Conservation (phyloP, 1,284 basidiomycete genomes). For the Kwoniella shivajii region DNA sequence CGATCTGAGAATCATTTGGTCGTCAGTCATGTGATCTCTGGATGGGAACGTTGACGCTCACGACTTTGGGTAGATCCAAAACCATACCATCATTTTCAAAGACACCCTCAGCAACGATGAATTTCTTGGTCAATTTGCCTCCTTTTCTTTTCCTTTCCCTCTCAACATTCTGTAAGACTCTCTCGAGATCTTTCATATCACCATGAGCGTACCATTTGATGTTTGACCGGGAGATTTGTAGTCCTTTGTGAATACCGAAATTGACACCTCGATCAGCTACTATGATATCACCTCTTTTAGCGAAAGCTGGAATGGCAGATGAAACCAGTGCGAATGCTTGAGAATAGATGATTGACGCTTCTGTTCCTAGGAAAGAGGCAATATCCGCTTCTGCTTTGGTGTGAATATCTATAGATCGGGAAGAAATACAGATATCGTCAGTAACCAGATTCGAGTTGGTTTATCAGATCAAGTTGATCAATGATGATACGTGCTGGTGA, state of each 20-base stretch:
- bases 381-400: constrained; percentile 85
- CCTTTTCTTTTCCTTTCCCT: constrained; percentile 84
- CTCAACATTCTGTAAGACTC: constrained; percentile 78
- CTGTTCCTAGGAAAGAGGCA: constrained; percentile 85
- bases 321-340: constrained; percentile 91
- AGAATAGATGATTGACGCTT: constrained; percentile 88
- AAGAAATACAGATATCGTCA: too few species aligned
- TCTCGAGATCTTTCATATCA: constrained; percentile 85
- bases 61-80: constrained; percentile 85
- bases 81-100: constrained; percentile 94
- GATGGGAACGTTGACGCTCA: constrained; percentile 55
- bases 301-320: constrained; percentile 95
- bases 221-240: constrained; percentile 90
- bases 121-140: constrained; percentile 80
- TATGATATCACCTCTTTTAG: constrained; percentile 96
- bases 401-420: constrained; percentile 76
- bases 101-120: constrained; percentile 96
- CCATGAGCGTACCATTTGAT: constrained; percentile 97
- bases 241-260: constrained; percentile 96
- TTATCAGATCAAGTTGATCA: too few species aligned
- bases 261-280: constrained; percentile 95
- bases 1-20: constrained; percentile 64
- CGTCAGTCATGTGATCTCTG: constrained; percentile 2
- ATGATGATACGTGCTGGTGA: neutral
- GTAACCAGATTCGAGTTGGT: too few species aligned